Evolutionary conservation across 306 rosid species (phyloP), one percentile per base, ranked within the genome.

Genomic region (Castanea crenata): DNA sequence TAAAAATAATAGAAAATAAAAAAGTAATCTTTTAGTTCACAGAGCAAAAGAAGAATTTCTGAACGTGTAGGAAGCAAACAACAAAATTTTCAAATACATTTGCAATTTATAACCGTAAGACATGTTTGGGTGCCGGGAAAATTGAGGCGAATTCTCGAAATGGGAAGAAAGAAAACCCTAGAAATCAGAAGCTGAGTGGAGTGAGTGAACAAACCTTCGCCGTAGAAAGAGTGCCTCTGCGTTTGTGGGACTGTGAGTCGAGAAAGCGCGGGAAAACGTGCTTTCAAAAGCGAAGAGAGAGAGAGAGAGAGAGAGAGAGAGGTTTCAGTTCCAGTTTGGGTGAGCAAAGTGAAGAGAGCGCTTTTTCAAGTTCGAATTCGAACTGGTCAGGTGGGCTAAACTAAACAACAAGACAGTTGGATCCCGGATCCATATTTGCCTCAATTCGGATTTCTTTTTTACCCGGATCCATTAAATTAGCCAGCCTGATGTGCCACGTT

Each of bases 41-140:
- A 31, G 46, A 9, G 32, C 7, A 31, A 31, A 31, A 31, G n/a
- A 31, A 31, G n/a, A 67, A 16, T 29, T 13, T 5, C 51, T 3
- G 25, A 67, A 32, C 8, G 34, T 34, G 15, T 15, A 31, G 6
- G 49, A 65, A 65, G 23, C 49, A 65, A 7, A 41, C 18, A 65
- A 18, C 13, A n/a, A 18, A 31, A 16, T 5, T 32, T 44, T 31
- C 15, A 6, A 2, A 7, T 6, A 65, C 71, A 67, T 32, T 3
- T 7, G 16, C 46, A 41, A 41, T 41, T 41, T 41, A 41, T 5
- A 65, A 18, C 71, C 6, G 71, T 34, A 32, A 19, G 23, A 19
- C 31, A 31, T 46, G 71, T 74, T 56, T 56, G 75, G 75, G 23
- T 80, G 75, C 51, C 59, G 55, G 57, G 75, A 75, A 61, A 74